Conservation (phyloP, 2,329 filamentous ascomycete genomes). For the Mycosphaerella arachidis region DNA sequence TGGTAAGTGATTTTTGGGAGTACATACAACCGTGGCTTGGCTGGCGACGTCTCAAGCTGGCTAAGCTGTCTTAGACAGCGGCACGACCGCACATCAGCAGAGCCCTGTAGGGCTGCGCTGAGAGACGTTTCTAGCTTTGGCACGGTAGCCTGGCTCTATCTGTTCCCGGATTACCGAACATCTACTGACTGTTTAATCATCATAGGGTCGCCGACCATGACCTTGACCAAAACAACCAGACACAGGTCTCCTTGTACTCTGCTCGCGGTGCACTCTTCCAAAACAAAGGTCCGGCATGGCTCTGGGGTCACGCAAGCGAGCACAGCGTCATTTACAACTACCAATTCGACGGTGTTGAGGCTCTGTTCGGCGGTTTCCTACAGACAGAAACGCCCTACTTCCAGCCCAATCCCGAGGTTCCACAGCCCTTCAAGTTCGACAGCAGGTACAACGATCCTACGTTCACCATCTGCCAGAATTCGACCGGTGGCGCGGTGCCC, state of each 20-base stretch:
- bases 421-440: slow-evolving; percentile 52
- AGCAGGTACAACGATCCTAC: slow-evolving; percentile 40
- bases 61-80: no score
- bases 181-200: slow-evolving; percentile 8
- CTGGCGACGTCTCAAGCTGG: no score
- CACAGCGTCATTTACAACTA: slow-evolving; percentile 54
- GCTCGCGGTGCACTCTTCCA: slow-evolving; percentile 42
- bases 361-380: slow-evolving; percentile 49
- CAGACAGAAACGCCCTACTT: slow-evolving; percentile 54
- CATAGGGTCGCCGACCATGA: slow-evolving; percentile 53
- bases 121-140: no score
- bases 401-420: slow-evolving; percentile 51
- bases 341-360: slow-evolving; percentile 46
- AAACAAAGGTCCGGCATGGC: slow-evolving; percentile 49
- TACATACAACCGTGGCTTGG: no score
- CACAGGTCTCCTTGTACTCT: slow-evolving; percentile 40
- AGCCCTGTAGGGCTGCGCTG: no score
- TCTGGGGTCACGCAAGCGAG: slow-evolving; percentile 51
- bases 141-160: no score
- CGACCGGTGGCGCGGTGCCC: slow-evolving; percentile 12
- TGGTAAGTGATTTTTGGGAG: not conserved
- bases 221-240: slow-evolving; percentile 39
- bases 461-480: slow-evolving; percentile 34
- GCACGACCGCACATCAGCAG: no score
- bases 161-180: no score